phyloP scores from a whole-genome alignment of 768 basidiomycete species.

The Punctularia strigosozonata region DNA sequence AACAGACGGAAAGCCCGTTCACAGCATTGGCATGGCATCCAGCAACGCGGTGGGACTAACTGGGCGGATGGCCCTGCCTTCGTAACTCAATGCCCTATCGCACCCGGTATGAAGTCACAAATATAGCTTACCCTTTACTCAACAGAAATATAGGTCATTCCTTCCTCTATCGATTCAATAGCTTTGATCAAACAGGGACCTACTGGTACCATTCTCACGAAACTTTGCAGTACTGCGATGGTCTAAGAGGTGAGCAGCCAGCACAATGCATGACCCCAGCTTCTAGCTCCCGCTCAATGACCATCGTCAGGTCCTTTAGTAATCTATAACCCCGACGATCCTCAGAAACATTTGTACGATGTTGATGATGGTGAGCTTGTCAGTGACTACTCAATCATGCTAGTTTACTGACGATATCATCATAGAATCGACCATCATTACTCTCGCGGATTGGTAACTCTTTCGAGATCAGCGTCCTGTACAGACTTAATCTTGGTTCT shows the following conservation, averaged over 20 bases:
- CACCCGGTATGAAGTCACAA: constrained; percentile 27
- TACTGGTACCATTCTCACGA: constrained; percentile 7
- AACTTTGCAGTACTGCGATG: constrained; percentile 21
- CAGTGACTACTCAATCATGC: too few species aligned
- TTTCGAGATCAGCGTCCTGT: too few species aligned
- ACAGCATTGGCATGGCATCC: constrained; percentile 21
- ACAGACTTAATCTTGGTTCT: too few species aligned
- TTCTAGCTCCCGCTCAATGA: too few species aligned
- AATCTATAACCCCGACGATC: constrained; percentile 29
- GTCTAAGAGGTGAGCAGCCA: too few species aligned
- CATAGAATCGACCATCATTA: too few species aligned
- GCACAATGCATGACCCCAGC: too few species aligned
- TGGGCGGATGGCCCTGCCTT: too few species aligned
- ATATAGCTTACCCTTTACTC: neutral
- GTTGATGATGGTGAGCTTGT: constrained; percentile 10
- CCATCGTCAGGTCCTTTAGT: constrained; percentile 29
- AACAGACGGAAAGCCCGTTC: neutral
- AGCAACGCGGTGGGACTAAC: constrained; percentile 20
- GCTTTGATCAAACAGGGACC: too few species aligned
- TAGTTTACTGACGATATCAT: too few species aligned
- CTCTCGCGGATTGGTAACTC: too few species aligned
- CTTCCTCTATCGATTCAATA: too few species aligned
- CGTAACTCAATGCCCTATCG: constrained; percentile 37
- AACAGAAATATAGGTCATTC: neutral
- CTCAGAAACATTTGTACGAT: constrained; percentile 9